phyloP scores from a whole-genome alignment of 2,329 filamentous ascomycete genomes.

The Ophiostoma sp. region DNA sequence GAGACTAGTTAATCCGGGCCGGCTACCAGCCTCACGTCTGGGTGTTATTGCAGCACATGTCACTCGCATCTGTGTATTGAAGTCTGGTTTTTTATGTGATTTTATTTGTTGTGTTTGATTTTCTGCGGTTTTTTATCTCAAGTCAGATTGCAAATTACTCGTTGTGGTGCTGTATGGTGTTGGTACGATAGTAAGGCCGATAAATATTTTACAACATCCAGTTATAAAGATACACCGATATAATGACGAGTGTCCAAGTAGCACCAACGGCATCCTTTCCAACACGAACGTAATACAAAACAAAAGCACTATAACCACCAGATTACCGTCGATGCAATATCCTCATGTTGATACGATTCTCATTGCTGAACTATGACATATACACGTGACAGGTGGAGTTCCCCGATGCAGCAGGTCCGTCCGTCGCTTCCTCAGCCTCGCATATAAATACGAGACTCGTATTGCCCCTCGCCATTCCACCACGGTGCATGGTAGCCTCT shows the following conservation, averaged over 20 bases:
- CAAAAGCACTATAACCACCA: too few species aligned
- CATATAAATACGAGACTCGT: background rate
- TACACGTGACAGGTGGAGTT: constrained; percentile 1
- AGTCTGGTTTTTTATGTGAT: background rate
- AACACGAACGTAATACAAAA: too few species aligned
- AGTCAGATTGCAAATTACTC: too few species aligned
- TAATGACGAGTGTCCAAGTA: too few species aligned
- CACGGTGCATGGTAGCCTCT: background rate
- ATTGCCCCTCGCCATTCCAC: background rate
- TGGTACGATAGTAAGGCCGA: too few species aligned
- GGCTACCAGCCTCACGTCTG: background rate
- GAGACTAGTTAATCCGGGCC: constrained; percentile 12
- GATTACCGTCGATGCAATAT: too few species aligned
- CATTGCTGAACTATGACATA: background rate
- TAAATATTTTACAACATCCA: too few species aligned
- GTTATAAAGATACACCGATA: too few species aligned
- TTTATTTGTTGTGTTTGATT: background rate
- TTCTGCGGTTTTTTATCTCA: too few species aligned
- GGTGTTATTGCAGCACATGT: background rate
- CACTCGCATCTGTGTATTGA: background rate
- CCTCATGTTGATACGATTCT: too few species aligned
- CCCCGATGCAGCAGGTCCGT: background rate
- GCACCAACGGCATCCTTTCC: too few species aligned
- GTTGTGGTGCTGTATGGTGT: too few species aligned
- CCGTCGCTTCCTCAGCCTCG: background rate